Conservation (phyloP, 2,329 filamentous ascomycete species). For the Hymenoscyphus albidus region DNA sequence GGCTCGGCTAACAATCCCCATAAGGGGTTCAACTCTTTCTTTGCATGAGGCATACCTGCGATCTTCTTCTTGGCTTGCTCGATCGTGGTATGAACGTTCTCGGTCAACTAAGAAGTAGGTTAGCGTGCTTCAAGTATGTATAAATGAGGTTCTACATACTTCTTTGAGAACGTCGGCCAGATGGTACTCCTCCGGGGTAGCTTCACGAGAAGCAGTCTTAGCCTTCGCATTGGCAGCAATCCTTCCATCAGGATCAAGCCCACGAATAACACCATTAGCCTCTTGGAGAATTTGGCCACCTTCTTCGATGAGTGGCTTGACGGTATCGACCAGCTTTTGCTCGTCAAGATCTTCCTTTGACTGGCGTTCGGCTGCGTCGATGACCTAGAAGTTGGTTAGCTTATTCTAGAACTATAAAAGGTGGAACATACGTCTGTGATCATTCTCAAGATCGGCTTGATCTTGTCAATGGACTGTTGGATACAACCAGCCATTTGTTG, state of each 20-base stretch:
- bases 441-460: constrained; percentile 80
- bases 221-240: constrained; percentile 84
- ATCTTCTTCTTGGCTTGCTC: constrained; percentile 87
- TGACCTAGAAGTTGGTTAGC: constrained; percentile 48
- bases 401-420: neutral
- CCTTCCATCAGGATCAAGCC: constrained; percentile 81
- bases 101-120: constrained; percentile 55
- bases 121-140: neutral
- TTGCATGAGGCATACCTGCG: constrained; percentile 86
- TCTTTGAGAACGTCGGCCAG: constrained; percentile 84
- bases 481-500: constrained; percentile 70
- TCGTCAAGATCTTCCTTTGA: constrained; percentile 87
- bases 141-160: constrained; percentile 33
- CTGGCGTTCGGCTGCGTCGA: constrained; percentile 75
- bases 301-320: constrained; percentile 86
- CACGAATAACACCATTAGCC: constrained; percentile 80
- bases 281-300: constrained; percentile 78
- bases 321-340: constrained; percentile 79
- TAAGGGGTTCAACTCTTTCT: constrained; percentile 90
- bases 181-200: constrained; percentile 76
- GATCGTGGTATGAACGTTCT: constrained; percentile 75
- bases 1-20: constrained; percentile 78
- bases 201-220: constrained; percentile 69
- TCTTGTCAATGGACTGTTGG: constrained; percentile 74
- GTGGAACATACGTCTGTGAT: constrained; percentile 65